These are phyloP conservation scores for Isabelozyma heimii DNA, from an alignment of 805 yeast genomes.

Conservation along the genomic window DNA sequence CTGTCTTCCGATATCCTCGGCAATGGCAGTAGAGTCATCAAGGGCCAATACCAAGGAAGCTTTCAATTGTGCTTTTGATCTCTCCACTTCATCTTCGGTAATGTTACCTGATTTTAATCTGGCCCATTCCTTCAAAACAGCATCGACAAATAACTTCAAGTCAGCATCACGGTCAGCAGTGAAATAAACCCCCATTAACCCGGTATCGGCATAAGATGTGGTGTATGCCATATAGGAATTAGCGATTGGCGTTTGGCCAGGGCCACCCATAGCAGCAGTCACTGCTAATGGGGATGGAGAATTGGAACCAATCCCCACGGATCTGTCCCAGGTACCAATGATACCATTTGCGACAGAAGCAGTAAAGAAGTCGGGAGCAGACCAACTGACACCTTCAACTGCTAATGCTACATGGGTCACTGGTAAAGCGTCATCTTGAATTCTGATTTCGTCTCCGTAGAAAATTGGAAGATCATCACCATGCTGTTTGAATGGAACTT, in stretches of 20 bases:
- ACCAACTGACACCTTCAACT: conserved; percentile 98
- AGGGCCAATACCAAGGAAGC: conserved; percentile 86
- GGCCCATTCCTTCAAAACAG: conserved; percentile 83
- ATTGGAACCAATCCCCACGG: conserved; percentile 77
- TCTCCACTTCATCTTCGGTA: conserved; percentile 80
- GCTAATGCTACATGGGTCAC: conserved; percentile 90
- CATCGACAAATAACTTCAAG: conserved; percentile 66
- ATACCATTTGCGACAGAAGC: conserved; percentile 96
- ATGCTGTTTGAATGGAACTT: conserved; percentile 70
- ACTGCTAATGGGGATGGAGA: conserved; percentile 84
- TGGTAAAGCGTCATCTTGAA: conserved; percentile 80
- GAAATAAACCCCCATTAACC: conserved; percentile 94
- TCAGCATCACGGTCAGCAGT: conserved; percentile 75
- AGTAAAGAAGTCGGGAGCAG: conserved; percentile 90
- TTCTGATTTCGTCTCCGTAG: conserved; percentile 80
- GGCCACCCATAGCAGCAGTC: conserved; percentile 56
- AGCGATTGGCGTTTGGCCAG: conserved; percentile 66
- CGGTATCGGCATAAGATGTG: conserved; percentile 96
- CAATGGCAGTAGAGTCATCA: conserved; percentile 93
- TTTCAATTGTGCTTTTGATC: conserved; percentile 92
- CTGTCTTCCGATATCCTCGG: conserved; percentile 98
- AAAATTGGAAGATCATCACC: conserved; percentile 77
- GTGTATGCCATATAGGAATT: conserved; percentile 96
- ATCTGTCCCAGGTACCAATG: conserved; percentile 96
- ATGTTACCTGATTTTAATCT: conserved; percentile 77